These are phyloP conservation scores for Brettanomyces bruxellensis DNA, from an alignment of 805 yeast genomes.

Conservation along the genomic window DNA sequence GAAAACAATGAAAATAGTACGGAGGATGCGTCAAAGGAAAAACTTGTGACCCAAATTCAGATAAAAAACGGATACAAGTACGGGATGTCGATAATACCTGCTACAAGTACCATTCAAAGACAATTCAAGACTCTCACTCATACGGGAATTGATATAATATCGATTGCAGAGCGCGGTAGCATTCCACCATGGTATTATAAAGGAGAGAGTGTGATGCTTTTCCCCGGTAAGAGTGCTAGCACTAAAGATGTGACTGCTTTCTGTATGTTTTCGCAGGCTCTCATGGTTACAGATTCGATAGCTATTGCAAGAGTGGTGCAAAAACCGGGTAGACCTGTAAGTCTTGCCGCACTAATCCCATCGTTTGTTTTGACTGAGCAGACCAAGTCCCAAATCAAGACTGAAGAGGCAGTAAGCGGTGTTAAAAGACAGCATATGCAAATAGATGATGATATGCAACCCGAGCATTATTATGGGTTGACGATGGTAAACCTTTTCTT, in stretches of 20 bases:
- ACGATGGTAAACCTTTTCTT: conserved; percentile 54
- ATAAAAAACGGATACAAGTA: conserved; percentile 57
- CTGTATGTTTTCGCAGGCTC: conserved; percentile 40
- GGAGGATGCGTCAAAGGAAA: conserved; percentile 20
- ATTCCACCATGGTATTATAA: conserved; percentile 54
- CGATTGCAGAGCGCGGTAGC: conserved; percentile 36
- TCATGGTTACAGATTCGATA: conserved; percentile 36
- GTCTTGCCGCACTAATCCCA: conserved; percentile 48
- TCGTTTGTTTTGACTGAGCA: conserved; percentile 18
- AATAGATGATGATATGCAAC: conserved; percentile 12
- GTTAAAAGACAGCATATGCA: conserved; percentile 11
- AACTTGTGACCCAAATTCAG: conserved; percentile 28
- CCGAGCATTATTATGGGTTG: conserved; percentile 29
- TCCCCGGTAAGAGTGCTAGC: conserved; percentile 11
- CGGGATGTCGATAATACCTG: conserved; percentile 48
- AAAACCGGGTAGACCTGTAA: conserved; percentile 37
- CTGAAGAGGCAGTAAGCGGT: conserved; percentile 7
- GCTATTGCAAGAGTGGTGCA: conserved; percentile 61
- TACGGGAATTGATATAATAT: conserved; percentile 57
- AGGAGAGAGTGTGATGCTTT: conserved; percentile 48
- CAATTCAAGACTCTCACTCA: conserved; percentile 33
- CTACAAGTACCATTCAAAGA: conserved; percentile 39
- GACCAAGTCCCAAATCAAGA: conserved; percentile 8
- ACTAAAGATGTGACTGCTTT: conserved; percentile 32
- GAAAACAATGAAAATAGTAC: conserved; percentile 5